Conservation (phyloP, 1,284 basidiomycete species). For the Sanghuangporus weigelae region DNA sequence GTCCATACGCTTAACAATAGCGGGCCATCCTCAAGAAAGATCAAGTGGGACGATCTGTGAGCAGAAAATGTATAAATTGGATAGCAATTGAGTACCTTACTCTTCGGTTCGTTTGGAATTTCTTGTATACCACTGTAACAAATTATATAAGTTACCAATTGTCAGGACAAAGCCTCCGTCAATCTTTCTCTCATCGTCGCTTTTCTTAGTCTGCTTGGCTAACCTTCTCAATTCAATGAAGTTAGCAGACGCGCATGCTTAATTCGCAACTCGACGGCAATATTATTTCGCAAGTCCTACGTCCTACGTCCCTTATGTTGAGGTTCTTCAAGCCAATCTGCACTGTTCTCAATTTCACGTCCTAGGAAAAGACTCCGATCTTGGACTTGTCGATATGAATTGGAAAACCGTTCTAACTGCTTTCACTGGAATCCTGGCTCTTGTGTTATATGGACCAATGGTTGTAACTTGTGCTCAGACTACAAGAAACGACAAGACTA, state of each 20-base stretch:
- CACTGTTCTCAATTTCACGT: no score
- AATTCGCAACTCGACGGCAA: background rate
- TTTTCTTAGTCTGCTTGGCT: background rate
- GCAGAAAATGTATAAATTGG: background rate
- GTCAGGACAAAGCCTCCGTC: background rate
- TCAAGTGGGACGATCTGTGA: slow-evolving; percentile 9
- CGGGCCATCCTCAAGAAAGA: background rate
- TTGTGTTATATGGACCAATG: background rate
- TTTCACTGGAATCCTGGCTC: background rate
- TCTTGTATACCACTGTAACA: background rate
- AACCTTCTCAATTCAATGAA: background rate
- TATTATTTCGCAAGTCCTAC: background rate
- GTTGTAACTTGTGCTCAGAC: background rate
- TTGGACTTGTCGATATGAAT: background rate
- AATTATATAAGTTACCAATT: background rate
- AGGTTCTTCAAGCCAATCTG: background rate
- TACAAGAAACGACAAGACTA: background rate
- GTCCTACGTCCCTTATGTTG: background rate
- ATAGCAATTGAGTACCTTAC: background rate
- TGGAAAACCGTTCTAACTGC: background rate
- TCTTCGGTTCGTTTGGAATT: background rate
- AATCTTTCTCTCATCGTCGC: background rate
- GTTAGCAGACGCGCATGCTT: background rate
- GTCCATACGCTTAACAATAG: background rate
- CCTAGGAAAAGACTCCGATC: background rate